phyloP scores from a whole-genome alignment of 2,329 filamentous ascomycete genomes.

The Trichophyton mentagrophytes region DNA sequence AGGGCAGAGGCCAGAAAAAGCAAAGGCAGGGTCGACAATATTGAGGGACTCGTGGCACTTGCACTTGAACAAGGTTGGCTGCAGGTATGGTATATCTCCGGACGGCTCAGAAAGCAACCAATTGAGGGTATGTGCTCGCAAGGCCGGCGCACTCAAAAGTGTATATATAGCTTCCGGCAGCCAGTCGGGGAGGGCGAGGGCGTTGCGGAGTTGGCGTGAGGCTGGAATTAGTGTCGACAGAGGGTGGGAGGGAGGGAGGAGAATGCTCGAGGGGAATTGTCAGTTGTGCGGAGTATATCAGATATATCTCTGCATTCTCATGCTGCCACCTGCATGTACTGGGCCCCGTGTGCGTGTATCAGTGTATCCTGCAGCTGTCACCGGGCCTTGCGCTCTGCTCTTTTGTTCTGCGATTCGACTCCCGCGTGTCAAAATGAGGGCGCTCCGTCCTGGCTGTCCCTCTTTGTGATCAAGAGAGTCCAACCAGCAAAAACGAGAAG shows the following conservation, averaged over 20 bases:
- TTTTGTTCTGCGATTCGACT: neutral
- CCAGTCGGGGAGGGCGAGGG: neutral
- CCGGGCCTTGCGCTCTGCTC: neutral
- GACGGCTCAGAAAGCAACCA: neutral
- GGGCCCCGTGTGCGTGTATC: neutral
- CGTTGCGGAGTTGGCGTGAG: neutral
- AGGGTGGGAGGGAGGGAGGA: neutral
- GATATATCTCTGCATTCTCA: neutral
- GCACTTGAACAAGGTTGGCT: neutral
- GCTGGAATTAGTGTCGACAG: no score
- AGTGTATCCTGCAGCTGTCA: neutral
- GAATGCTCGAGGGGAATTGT: neutral
- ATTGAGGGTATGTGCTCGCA: neutral
- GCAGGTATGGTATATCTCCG: neutral
- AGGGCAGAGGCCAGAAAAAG: neutral
- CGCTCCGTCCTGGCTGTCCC: no score
- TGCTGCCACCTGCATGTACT: neutral
- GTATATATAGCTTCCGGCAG: neutral
- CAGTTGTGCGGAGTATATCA: neutral
- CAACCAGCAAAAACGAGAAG: constrained; percentile 13
- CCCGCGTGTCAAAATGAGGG: no score
- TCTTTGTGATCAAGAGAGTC: constrained; percentile 11
- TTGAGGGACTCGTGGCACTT: neutral
- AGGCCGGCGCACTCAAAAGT: neutral
- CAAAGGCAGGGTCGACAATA: neutral